Conservation (phyloP, 2,329 filamentous ascomycete genomes). For the Colletotrichum horii region DNA sequence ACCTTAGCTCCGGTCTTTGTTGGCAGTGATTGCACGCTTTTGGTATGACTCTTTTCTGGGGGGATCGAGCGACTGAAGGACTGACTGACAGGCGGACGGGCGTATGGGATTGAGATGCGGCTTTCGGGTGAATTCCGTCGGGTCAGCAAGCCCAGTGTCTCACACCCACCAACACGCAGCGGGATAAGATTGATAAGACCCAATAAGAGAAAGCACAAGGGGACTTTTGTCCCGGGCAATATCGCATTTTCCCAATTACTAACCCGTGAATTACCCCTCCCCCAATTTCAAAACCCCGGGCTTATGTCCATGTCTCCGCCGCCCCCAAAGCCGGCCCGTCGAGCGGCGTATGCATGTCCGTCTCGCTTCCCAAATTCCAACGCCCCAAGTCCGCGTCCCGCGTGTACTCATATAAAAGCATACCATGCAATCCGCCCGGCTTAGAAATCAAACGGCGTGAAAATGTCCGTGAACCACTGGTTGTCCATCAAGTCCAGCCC, state of each 20-base stretch:
- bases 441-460: conserved; percentile 19
- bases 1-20: not conserved
- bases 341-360: not conserved
- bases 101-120: not conserved
- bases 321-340: not conserved
- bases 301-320: not conserved
- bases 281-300: not conserved
- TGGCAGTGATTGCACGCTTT: not conserved
- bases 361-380: not conserved
- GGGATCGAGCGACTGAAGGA: not conserved
- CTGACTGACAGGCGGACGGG: not conserved
- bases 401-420: not conserved
- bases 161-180: not conserved
- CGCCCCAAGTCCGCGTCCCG: not conserved
- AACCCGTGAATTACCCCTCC: not conserved
- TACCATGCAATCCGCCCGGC: not conserved
- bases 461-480: conserved; percentile 16
- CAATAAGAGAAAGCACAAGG: not conserved
- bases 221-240: not conserved
- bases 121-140: not conserved
- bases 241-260: not conserved
- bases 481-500: conserved; percentile 15
- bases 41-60: not conserved
- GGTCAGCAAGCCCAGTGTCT: not conserved
- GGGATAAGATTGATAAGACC: not conserved